Percentiles rank a stretch among this genome's conserved stretches.
These are phyloP conservation scores for Hypoxylon sp. DNA, from an alignment of 2,329 filamentous ascomycete genomes.

Conservation along the genomic window DNA sequence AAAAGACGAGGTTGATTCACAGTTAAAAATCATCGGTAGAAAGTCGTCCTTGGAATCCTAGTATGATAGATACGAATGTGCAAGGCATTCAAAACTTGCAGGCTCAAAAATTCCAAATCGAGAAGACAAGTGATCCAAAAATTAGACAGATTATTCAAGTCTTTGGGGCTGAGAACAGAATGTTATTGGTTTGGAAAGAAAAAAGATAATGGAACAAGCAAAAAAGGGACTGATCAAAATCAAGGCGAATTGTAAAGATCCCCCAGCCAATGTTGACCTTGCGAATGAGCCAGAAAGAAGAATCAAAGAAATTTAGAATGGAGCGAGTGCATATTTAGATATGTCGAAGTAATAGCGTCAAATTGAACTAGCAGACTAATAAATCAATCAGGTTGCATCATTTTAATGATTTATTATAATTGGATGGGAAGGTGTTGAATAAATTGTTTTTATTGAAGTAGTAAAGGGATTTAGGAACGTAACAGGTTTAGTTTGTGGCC, in stretches of 20 bases:
- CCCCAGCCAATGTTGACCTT: background rate
- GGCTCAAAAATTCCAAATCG: no score
- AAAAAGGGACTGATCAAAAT: background rate
- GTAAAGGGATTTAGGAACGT: background rate
- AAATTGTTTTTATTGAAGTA: conserved; percentile 16
- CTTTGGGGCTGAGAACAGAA: background rate
- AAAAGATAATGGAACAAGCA: background rate
- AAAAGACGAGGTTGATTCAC: background rate
- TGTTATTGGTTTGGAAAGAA: background rate
- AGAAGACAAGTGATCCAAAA: background rate
- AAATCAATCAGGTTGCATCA: conserved; percentile 1
- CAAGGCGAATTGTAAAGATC: background rate
- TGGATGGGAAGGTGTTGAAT: background rate
- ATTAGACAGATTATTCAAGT: background rate
- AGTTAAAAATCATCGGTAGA: background rate
- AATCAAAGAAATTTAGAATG: background rate
- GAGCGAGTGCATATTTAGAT: background rate
- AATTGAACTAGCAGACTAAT: conserved; percentile 6
- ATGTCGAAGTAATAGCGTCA: background rate
- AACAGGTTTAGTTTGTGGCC: conserved; percentile 16
- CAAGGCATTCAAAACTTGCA: background rate
- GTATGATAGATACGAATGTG: background rate
- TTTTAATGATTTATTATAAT: conserved; percentile 1
- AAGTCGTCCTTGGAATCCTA: background rate
- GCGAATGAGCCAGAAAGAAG: background rate